Evolutionary conservation across 148 eudicot genomes (phyloP).

Genomic region (Rhododendron henanense): DNA sequence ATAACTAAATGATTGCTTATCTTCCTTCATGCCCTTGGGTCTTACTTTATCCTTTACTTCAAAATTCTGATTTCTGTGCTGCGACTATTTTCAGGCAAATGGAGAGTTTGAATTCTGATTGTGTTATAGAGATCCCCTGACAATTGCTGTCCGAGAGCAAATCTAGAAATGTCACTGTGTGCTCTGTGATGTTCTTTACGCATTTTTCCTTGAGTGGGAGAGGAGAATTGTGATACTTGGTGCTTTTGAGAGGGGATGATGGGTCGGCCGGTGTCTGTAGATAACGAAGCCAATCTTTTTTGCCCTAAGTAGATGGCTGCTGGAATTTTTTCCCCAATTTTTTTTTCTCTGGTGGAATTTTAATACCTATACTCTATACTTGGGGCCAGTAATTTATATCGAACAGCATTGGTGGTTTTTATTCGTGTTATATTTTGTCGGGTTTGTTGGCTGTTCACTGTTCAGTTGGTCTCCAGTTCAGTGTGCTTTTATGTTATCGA

Average conservation of each 20-base stretch:
- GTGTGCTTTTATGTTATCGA: neutral
- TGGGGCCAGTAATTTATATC: neutral
- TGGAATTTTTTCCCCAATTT: neutral
- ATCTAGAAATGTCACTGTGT: neutral
- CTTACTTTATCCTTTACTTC: neutral
- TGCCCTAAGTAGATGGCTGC: conserved; percentile 31
- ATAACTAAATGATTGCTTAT: neutral
- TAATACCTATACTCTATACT: neutral
- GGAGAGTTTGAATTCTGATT: conserved; percentile 90
- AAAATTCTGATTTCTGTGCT: conserved; percentile 7
- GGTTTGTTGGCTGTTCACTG: too few species aligned
- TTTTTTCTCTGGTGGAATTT: neutral
- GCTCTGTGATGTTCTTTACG: neutral
- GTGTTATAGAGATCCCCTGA: conserved; percentile 8
- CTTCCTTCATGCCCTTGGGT: neutral
- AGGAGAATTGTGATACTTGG: conserved; percentile 17
- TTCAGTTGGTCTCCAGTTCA: neutral
- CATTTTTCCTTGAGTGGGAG: conserved; percentile 5
- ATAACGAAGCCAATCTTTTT: conserved; percentile 32
- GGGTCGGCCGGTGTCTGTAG: conserved; percentile 35
- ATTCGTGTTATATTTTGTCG: neutral
- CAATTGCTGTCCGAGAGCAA: conserved; percentile 13
- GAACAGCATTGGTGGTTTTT: neutral
- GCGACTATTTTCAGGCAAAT: conserved; percentile 55
- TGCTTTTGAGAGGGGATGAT: conserved; percentile 20